Evolutionary conservation across 306 rosid genomes (phyloP), one percentile per base, ranked within the genome.

Genomic region (Herpetospermum pedunculosum): DNA sequence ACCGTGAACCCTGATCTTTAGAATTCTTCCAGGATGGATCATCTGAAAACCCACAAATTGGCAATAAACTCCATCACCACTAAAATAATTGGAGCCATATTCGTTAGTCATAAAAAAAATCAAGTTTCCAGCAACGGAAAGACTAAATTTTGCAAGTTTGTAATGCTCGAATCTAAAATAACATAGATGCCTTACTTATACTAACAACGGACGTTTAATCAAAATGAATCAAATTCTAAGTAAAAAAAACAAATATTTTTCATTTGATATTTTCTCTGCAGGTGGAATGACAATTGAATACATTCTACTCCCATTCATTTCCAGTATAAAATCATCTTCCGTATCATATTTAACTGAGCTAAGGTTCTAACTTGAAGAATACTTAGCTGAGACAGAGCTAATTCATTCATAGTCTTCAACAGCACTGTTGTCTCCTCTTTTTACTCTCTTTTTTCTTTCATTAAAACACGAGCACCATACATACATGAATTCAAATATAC

Each of bases 1-100:
- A 80, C 99, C 95, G 8, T 91, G 92, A 49, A 94, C 91, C 81
- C 97, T 87, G 75, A 94, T 78, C 85, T 92, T 92, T 41, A 89
- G 65, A 81, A 94, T 80, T 72, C 84, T 83, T 38, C 80, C 92
- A 71, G 92, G 92, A 85, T 91, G 85, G 73, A 94, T 84, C 82
- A 87, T 77, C 99, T 94, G 83, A 15, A 46, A 29, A 16, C 52
- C 73, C 37, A 71, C 28, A 80, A 76, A 58, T 41, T 18, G 35
- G 76, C 49, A 67, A 72, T 55, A 43, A 82, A 77, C 47, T 79
- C 41, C 29, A 69, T 18, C 10, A 60, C 34, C 10, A 71, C 28
- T 25, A 5, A 25, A 35, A 19, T 12, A 65, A 40, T 4, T 23
- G 52, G 50, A 67, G 52, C 23, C 73, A 41, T 41, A 23, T 23